Evolutionary conservation across 1,284 basidiomycete genomes (phyloP).

Genomic region (Pseudozyma hubeiensis): DNA sequence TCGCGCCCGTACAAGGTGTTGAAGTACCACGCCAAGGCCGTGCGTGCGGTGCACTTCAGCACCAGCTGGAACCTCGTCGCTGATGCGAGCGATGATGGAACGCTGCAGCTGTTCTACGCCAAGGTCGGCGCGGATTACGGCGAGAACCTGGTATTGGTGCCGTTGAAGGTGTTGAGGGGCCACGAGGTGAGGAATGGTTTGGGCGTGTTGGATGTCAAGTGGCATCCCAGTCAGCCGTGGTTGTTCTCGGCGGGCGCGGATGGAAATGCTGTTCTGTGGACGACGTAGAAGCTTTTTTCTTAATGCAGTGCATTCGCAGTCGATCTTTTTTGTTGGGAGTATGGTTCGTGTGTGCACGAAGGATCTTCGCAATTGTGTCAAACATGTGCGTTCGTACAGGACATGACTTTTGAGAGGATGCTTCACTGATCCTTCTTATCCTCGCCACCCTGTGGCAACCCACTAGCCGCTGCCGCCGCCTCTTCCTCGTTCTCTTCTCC

Average conservation of each 20-base stretch:
- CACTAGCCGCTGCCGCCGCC: constrained; percentile 30
- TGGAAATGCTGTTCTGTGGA: constrained; percentile 87
- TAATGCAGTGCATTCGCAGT: neutral
- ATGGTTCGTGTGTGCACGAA: neutral
- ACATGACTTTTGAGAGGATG: neutral
- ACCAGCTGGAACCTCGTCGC: constrained; percentile 86
- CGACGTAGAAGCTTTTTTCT: constrained; percentile 24
- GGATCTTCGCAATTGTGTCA: neutral
- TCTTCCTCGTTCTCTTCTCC: constrained; percentile 6
- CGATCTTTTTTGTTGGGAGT: neutral
- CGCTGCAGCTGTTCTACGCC: constrained; percentile 95
- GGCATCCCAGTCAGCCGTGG: constrained; percentile 93
- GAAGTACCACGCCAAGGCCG: constrained; percentile 92
- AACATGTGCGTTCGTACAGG: neutral
- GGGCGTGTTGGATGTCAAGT: constrained; percentile 89
- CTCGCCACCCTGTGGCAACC: constrained; percentile 13
- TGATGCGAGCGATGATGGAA: constrained; percentile 94
- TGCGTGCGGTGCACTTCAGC: constrained; percentile 91
- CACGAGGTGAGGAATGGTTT: constrained; percentile 86
- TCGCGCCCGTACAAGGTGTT: constrained; percentile 96
- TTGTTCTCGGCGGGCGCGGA: constrained; percentile 92
- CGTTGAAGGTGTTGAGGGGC: constrained; percentile 92
- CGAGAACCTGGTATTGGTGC: constrained; percentile 95
- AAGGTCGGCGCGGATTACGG: constrained; percentile 83
- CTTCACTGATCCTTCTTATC: constrained; percentile 22